phyloP scores from a whole-genome alignment of 345 rosid genomes.

The Noccaea caerulescens region DNA sequence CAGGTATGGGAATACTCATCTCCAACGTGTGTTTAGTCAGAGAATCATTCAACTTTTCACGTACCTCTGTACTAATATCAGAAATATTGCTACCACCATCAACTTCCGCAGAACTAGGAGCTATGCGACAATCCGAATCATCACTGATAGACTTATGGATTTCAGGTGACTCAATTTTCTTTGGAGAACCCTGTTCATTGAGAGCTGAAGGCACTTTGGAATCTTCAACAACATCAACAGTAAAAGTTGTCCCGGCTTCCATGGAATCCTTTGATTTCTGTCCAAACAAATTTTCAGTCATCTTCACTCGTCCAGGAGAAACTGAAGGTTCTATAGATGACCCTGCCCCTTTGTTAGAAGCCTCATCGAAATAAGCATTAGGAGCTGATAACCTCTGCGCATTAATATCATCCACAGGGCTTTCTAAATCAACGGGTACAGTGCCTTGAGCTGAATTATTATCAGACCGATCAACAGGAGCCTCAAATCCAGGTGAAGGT shows the following conservation, averaged over 20 bases:
- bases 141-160: constrained; percentile 22
- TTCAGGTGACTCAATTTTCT: constrained; percentile 10
- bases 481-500: constrained; percentile 27
- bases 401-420: constrained; percentile 7
- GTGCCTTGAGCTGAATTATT: constrained; percentile 30
- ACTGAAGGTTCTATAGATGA: constrained; percentile 9
- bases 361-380: constrained; percentile 2
- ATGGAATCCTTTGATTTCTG: constrained; percentile 2
- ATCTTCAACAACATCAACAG: constrained; percentile 17
- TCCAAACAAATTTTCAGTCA: constrained; percentile 30
- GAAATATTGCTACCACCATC: constrained; percentile 29
- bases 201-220: constrained; percentile 26
- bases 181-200: constrained; percentile 22
- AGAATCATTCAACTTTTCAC: constrained; percentile 27
- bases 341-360: constrained; percentile 18
- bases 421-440: constrained; percentile 35
- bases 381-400: constrained; percentile 8
- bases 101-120: constrained; percentile 10
- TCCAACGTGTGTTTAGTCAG: constrained; percentile 26
- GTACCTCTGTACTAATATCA: constrained; percentile 18
- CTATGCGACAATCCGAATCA: constrained; percentile 17
- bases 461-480: constrained; percentile 27
- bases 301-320: constrained; percentile 5
- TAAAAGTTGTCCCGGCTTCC: constrained; percentile 8
- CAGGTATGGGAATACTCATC: constrained; percentile 23